Conservation (phyloP, 2,329 filamentous ascomycete genomes). For the Pseudogymnoascus sp. region DNA sequence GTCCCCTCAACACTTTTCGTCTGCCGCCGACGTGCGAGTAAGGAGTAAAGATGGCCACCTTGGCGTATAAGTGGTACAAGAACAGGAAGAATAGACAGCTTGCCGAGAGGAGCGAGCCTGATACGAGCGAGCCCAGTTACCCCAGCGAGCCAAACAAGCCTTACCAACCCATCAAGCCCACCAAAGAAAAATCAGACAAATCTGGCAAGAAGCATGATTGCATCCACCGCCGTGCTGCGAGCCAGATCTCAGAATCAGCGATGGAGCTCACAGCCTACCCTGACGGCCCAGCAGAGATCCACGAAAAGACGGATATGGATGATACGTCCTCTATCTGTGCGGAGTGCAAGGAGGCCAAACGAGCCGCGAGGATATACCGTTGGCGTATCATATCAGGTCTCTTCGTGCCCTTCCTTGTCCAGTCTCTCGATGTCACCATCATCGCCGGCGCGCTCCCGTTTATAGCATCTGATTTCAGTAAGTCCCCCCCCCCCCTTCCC, state of each 20-base stretch:
- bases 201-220: neutral
- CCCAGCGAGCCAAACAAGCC: neutral
- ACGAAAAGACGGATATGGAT: neutral
- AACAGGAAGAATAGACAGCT: neutral
- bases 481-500: conserved; percentile 13
- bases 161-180: neutral
- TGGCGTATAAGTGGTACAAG: neutral
- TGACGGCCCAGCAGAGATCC: neutral
- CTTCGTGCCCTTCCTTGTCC: conserved; percentile 51
- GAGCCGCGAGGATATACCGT: conserved; percentile 37
- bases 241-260: neutral
- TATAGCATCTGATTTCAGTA: conserved; percentile 58
- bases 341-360: conserved; percentile 25
- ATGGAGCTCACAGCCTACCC: neutral
- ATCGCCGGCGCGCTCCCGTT: conserved; percentile 51
- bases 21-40: neutral
- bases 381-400: conserved; percentile 53
- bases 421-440: conserved; percentile 58
- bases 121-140: neutral
- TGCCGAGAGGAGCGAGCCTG: neutral
- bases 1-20: neutral
- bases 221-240: neutral
- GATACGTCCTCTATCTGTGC: conserved; percentile 18
- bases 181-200: neutral
- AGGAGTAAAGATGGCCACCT: neutral